phyloP scores from a whole-genome alignment of 176 grass and related monocot genomes.

The Ampelocalamus luodianensis region DNA sequence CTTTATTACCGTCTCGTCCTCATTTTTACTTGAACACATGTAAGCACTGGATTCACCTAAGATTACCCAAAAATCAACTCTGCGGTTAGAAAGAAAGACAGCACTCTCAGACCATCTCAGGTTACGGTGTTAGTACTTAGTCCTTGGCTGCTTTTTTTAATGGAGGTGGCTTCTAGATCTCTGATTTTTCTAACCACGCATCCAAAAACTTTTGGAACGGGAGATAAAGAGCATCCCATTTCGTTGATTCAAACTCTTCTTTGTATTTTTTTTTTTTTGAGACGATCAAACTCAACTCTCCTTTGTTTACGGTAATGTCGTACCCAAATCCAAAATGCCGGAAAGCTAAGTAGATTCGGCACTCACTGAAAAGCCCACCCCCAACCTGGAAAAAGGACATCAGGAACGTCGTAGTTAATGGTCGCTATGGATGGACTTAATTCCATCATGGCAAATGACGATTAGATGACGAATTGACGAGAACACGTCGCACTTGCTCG shows the following conservation, averaged over 20 bases:
- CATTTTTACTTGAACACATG: no score
- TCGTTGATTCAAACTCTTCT: not conserved
- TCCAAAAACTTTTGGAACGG: conserved; percentile 14
- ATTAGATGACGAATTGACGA: conserved; percentile 17
- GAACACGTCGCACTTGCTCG: not conserved
- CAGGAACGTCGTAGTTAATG: not conserved
- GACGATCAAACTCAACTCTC: not conserved
- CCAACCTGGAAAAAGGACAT: no score
- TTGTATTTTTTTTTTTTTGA: not conserved
- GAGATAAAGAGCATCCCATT: not conserved
- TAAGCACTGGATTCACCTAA: not conserved
- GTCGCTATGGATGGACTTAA: not conserved
- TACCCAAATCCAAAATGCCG: conserved; percentile 33
- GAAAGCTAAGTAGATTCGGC: conserved; percentile 42
- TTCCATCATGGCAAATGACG: conserved; percentile 13
- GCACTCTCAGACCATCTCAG: not conserved
- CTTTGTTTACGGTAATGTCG: conserved; percentile 23
- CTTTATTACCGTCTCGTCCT: not conserved
- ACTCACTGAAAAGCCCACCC: not conserved
- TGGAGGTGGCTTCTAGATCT: not conserved
- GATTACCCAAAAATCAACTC: not conserved
- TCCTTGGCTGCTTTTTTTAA: not conserved
- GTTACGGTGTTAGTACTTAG: not conserved
- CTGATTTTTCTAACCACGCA: not conserved
- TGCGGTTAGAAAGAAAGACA: not conserved